phyloP scores from a whole-genome alignment of 225 moss, liverwort and hornwort species.

The Sphagnum tenellum region DNA sequence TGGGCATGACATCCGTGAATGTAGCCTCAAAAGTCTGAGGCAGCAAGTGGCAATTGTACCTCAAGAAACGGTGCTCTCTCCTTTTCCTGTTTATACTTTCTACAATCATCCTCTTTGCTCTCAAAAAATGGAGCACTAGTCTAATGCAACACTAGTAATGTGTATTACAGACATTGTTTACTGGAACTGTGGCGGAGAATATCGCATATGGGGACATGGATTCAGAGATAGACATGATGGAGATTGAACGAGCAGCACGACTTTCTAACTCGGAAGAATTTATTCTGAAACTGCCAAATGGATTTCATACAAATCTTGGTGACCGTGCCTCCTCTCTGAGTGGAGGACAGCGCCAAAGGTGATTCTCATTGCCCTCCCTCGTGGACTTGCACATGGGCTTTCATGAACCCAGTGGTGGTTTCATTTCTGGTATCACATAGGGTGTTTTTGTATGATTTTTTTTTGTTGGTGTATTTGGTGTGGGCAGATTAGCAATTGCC shows the following conservation, averaged over 20 bases:
- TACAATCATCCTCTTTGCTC: too few relatives aligned
- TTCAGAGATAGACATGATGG: conserved; percentile 45
- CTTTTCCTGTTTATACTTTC: neutral
- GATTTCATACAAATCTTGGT: conserved; percentile 75
- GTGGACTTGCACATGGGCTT: too few relatives aligned
- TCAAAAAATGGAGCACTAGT: too few relatives aligned
- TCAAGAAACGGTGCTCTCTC: conserved; percentile 67
- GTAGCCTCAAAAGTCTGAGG: conserved; percentile 61
- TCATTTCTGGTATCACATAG: too few relatives aligned
- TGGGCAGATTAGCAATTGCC: conserved; percentile 81
- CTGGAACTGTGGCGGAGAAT: conserved; percentile 96
- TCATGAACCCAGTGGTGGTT: neutral
- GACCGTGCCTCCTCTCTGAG: conserved; percentile 88
- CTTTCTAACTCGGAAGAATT: conserved; percentile 91
- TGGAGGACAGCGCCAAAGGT: conserved; percentile 97
- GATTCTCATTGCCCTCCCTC: neutral
- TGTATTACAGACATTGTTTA: conserved; percentile 63
- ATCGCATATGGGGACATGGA: conserved; percentile 81
- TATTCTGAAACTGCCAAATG: conserved; percentile 65
- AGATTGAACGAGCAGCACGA: conserved; percentile 56
- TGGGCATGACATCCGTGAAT: conserved; percentile 60
- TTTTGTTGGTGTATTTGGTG: neutral
- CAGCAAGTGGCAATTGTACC: conserved; percentile 91
- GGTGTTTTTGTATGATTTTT: neutral
- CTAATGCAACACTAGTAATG: too few relatives aligned